Evolutionary conservation across 129 eudicot genomes (phyloP), one percentile per base, ranked within the genome.

Genomic region (Saussurea involucrata): DNA sequence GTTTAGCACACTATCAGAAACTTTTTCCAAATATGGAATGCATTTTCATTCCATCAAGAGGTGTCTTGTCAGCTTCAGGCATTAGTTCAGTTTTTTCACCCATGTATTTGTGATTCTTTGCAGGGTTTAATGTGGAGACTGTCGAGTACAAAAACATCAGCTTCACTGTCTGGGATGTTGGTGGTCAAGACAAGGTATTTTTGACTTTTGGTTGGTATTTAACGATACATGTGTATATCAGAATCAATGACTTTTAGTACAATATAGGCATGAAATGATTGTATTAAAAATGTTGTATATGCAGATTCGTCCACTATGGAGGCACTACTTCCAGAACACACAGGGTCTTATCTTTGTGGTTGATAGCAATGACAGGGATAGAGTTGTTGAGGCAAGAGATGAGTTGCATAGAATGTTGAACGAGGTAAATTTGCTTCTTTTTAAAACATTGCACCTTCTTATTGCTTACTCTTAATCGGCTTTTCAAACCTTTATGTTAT

Each of bases 251-350:
- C 15, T 36, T 17, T 69, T 34, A 58, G 32, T 70, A 37, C 44
- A 8, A 27, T 24, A 20, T 68, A 8, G 9, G 24, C 25, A 32
- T 46, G 15, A 20, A 18, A 49, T 29, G 8, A 17, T 22, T n/a
- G 27, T 68, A 34, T 33, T 18, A 3, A 27, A 27, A 15, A 64
- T 69, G 27, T 25, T 40, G 53, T 27, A 15, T 57, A 31, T 27
- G 81, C 88, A 95, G 99, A 95, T 95, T 82, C 99, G 99, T 85
- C 99, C 99, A 73, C 80, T 95, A 80, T 95, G 99, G 99, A 95
- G 99, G 92, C 99, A 95, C 78, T 95, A 95, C 77, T 95, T 95
- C 90, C 99, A 95, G 75, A 95, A 95, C 86, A 95, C 99, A 17
- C 99, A 95, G 75, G 99, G 99, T 67, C 99, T 95, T 72, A 95